These are phyloP conservation scores for Kodamaea nitidulidarum DNA, from an alignment of 805 yeast genomes.

Conservation along the genomic window DNA sequence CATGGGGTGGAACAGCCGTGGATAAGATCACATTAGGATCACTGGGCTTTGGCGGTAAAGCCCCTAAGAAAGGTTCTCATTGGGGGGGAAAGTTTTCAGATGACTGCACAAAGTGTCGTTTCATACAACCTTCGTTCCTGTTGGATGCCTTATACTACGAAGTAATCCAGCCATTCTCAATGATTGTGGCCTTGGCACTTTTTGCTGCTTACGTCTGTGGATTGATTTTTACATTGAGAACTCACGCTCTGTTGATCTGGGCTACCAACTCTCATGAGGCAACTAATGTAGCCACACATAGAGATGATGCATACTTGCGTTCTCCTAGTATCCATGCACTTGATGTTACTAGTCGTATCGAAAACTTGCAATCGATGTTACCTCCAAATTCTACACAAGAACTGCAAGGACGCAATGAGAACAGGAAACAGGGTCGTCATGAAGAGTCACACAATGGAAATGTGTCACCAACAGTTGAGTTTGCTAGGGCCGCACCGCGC, in stretches of 20 bases:
- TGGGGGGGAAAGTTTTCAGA: slow-evolving; percentile 10
- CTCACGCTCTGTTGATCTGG: slow-evolving; percentile 97
- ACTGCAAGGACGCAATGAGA: too few relatives aligned
- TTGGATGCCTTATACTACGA: slow-evolving; percentile 61
- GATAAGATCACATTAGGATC: neutral
- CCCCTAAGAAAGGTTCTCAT: neutral
- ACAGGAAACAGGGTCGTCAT: too few relatives aligned
- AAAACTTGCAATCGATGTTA: slow-evolving; percentile 13
- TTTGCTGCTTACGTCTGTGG: slow-evolving; percentile 87
- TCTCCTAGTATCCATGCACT: slow-evolving; percentile 39
- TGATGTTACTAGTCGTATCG: slow-evolving; percentile 16
- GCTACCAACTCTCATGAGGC: slow-evolving; percentile 46
- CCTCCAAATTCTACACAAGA: neutral
- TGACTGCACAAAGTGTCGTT: slow-evolving; percentile 69
- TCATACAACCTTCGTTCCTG: slow-evolving; percentile 70
- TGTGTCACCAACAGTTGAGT: neutral
- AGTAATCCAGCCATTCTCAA: slow-evolving; percentile 77
- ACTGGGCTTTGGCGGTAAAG: neutral
- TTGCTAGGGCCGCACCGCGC: neutral
- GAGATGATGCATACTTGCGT: slow-evolving; percentile 16
- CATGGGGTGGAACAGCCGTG: slow-evolving; percentile 1
- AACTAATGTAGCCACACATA: slow-evolving; percentile 15
- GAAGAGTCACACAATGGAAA: slow-evolving; percentile 6
- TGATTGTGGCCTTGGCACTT: slow-evolving; percentile 73
- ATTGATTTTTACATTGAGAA: slow-evolving; percentile 84